Base-by-base conservation (phyloP, 2,329 filamentous ascomycete species). In the Endoconidiophora laricicola region DNA sequence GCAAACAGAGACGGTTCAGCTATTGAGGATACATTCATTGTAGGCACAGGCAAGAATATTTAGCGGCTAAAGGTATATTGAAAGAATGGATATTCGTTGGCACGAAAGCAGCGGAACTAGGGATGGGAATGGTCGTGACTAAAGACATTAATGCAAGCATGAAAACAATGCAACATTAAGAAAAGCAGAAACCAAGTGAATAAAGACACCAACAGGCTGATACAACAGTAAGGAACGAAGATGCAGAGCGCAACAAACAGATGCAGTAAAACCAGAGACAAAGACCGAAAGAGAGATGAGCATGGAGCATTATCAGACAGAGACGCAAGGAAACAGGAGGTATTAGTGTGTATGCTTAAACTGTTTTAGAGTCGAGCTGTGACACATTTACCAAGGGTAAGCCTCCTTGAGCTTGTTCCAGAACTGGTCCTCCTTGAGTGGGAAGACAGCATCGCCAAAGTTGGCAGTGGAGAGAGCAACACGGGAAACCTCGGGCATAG, bases 361-460 rank as follows among this genome's bases (percentile, higher is more conserved):
- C 29, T 33, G 29, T 33, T 33, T 33, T 33, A 33, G 7, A 33
- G 29, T 33, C 12, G 29, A 33, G 29, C 29, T 9, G 29, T 33
- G 29, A 33, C 29, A 33, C 29, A 3, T 33, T 33, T 33, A 33
- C 29, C 29, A 54, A 22, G 52, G 52, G 47, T 39, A 51, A n/a
- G 54, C 54, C 40, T 44, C 53, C n/a, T 46, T 54, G 23, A 56
- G 54, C 48, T 51, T 44, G n/a, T 43, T 9, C 62, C 47, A 51
- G 52, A 63, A 62, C 54, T 52, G 57, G n/a, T 43, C 49, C 3
- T 62, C 57, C 12, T 61, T 67, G 53, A 70, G 66, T 1, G 68
- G 65, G 38, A 68, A 63, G 52, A 60, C 67, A 4, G 66, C 68
- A 24, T 33, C 46, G 2, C 67, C 67, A 57, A 69, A 70, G 54